These are phyloP conservation scores for Castanea crenata DNA, from an alignment of 306 rosid genomes.

Conservation along the genomic window DNA sequence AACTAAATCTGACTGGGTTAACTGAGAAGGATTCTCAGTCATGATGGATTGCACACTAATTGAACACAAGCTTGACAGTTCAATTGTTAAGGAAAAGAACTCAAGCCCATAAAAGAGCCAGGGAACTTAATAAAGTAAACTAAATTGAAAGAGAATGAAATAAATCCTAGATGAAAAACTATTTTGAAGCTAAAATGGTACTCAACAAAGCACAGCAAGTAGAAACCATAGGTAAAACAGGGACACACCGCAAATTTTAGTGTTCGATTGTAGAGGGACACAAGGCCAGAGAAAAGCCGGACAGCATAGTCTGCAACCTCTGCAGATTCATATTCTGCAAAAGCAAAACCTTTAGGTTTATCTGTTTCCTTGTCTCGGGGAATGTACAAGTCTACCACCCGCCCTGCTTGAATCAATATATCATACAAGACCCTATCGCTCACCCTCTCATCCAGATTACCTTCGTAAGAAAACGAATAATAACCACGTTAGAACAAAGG, in stretches of 20 bases:
- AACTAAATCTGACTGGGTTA: neutral
- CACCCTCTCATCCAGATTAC: constrained; percentile 91
- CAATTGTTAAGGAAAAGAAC: neutral
- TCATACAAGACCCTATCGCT: constrained; percentile 81
- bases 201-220: neutral
- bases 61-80: neutral
- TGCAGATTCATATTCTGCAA: constrained; percentile 82
- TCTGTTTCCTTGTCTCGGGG: constrained; percentile 86
- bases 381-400: constrained; percentile 76
- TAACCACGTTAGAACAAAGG: neutral
- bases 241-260: constrained; percentile 80
- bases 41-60: neutral
- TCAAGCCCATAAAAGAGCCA: neutral
- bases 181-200: neutral
- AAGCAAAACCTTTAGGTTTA: constrained; percentile 75
- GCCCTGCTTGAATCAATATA: constrained; percentile 84
- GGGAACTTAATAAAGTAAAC: neutral
- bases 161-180: neutral
- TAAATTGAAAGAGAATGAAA: neutral
- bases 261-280: constrained; percentile 72
- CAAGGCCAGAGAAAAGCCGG: constrained; percentile 86
- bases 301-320: constrained; percentile 90
- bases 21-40: neutral
- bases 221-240: constrained; percentile 19
- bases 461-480: constrained; percentile 39